Conservation (phyloP, 805 yeast species). For the Kregervanrija fluxuum region DNA sequence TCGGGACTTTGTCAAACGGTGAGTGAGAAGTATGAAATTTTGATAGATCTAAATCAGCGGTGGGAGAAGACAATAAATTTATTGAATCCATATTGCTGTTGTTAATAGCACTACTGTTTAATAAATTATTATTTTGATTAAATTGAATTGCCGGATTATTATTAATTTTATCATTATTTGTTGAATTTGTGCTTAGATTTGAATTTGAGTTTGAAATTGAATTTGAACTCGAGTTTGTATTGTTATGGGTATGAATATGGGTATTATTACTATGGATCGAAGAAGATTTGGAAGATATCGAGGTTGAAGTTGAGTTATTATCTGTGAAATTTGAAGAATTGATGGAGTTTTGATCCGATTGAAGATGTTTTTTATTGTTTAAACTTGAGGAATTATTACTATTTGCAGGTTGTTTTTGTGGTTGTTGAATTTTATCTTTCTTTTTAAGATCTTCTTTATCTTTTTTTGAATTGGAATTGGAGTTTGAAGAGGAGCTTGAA, state of each 20-base stretch:
- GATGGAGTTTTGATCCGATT: neutral
- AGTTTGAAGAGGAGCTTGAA: neutral
- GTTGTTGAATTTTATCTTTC: constrained; percentile 4
- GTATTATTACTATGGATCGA: too few species aligned
- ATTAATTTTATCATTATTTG: neutral
- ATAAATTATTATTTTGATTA: neutral
- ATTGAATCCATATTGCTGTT: constrained; percentile 1
- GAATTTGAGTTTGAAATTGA: neutral
- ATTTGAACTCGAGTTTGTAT: neutral
- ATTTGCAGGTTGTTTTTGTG: neutral
- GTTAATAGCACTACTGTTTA: constrained; percentile 1
- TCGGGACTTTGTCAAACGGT: constrained; percentile 32
- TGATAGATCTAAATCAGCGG: constrained; percentile 20
- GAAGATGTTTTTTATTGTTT: neutral
- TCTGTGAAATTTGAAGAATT: neutral
- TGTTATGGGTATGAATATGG: too few species aligned
- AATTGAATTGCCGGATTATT: neutral
- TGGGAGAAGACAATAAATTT: constrained; percentile 2
- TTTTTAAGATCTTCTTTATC: neutral
- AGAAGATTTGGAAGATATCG: too few species aligned
- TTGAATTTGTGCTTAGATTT: neutral
- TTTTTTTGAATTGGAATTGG: neutral
- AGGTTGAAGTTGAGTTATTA: neutral
- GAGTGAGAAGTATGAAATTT: constrained; percentile 26
- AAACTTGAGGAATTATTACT: neutral